phyloP scores from a whole-genome alignment of 257 asterid species.

The Echium plantagineum region DNA sequence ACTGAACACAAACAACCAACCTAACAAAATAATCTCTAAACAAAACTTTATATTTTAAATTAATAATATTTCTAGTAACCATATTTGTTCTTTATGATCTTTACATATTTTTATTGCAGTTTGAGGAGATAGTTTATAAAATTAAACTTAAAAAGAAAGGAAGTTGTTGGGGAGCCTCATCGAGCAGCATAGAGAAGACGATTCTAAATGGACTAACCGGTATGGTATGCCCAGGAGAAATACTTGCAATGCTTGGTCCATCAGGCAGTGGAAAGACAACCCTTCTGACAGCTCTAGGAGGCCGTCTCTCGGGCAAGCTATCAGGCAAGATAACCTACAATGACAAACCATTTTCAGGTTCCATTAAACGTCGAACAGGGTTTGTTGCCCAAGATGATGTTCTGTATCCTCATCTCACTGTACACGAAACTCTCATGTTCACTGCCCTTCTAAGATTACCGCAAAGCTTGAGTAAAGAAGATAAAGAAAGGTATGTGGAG shows the following conservation, averaged over 20 bases:
- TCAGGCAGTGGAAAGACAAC: conserved; percentile 99
- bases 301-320: conserved; percentile 65
- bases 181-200: conserved; percentile 46
- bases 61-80: background rate
- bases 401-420: conserved; percentile 76
- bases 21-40: background rate
- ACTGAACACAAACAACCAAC: background rate
- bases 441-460: conserved; percentile 82
- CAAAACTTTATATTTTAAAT: no score
- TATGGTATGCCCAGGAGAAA: conserved; percentile 79
- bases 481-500: conserved; percentile 62
- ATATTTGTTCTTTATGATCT: conserved; percentile 1
- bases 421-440: conserved; percentile 67
- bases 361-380: conserved; percentile 69
- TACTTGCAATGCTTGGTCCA: conserved; percentile 95
- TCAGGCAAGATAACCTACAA: conserved; percentile 86
- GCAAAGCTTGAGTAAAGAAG: conserved; percentile 37
- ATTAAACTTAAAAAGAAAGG: conserved; percentile 33
- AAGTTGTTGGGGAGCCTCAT: conserved; percentile 25
- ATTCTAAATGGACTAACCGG: conserved; percentile 86
- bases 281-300: conserved; percentile 88
- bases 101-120: conserved; percentile 32
- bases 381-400: conserved; percentile 89
- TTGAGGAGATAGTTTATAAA: conserved; percentile 80
- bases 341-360: conserved; percentile 66